Base-by-base conservation (phyloP, 768 basidiomycete species). In the Trametopsis cervina region DNA sequence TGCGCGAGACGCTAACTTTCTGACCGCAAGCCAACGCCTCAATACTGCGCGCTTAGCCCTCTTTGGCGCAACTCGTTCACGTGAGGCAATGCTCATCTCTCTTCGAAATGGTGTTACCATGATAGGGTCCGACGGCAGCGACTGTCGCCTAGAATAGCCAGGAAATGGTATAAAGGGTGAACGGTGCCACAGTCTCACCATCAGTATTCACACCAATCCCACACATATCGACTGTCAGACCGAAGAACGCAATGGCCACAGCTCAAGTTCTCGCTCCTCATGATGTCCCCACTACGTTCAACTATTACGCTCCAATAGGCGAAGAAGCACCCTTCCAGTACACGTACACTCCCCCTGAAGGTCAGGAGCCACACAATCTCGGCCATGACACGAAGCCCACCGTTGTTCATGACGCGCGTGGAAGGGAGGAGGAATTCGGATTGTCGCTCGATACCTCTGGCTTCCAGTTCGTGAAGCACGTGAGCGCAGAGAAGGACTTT, bases 401-500 rank as follows among this genome's bases (percentile, higher is more conserved):
- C n/a, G 46, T 60, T 29, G 47, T 67, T 23, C 61, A 61, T 49
- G 63, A 67, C 44, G 58, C 60, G 10, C 66, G 66, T 23, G 64
- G 62, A 0, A 54, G 59, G 45, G 61, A 65, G 50, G 42, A 55
- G 44, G 50, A 57, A 12, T 61, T 63, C 46, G 50, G 48, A 1
- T 18, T 40, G 9, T 43, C 41, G 4, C 61, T 71, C 35, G 72
- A 75, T 45, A 57, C 58, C 42, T 65, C 66, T n/a, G 75, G 75
- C n/a, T 76, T 76, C 59, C 63, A 69, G 53, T 69, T 69, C 53
- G 44, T 65, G 22, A 58, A 62, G 27, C 44, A 60, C 22, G 60
- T 57, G 3, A 66, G 66, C 45, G 46, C 53, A 43, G 69, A 72
- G 60, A 69, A 67, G 41, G 63, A 66, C 22, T 74, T 75, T 54